Conservation (phyloP, 257 asterid species). For the Galeopsis tetrahit region DNA sequence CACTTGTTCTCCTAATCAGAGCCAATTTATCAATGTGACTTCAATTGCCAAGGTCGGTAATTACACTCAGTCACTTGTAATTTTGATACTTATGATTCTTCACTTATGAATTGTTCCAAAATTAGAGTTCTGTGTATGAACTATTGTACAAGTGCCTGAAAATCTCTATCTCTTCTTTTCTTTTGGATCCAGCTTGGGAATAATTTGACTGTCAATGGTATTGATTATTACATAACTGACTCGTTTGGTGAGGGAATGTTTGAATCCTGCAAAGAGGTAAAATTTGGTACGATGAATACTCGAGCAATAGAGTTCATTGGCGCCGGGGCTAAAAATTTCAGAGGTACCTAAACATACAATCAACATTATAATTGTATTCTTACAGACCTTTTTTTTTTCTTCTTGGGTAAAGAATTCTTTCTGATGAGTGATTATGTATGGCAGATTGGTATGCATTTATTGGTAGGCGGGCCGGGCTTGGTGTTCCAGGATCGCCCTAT, state of each 20-base stretch:
- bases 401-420: conserved; percentile 23
- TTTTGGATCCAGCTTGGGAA: conserved; percentile 56
- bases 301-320: conserved; percentile 97
- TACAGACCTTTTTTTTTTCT: background rate
- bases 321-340: conserved; percentile 88
- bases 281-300: conserved; percentile 94
- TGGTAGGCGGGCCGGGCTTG: conserved; percentile 72
- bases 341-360: conserved; percentile 50
- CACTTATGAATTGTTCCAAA: background rate
- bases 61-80: conserved; percentile 28
- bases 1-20: conserved; percentile 96
- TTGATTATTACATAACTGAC: conserved; percentile 75
- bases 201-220: conserved; percentile 78
- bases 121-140: background rate
- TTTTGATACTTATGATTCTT: background rate
- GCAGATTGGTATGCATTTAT: conserved; percentile 93
- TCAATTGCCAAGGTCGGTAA: conserved; percentile 69
- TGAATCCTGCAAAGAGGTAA: conserved; percentile 98
- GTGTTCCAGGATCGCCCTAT: conserved; percentile 90
- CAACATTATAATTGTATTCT: conserved; percentile 9
- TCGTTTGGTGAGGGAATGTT: conserved; percentile 78
- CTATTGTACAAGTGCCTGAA: background rate
- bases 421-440: conserved; percentile 42
- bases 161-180: conserved; percentile 17
- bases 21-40: conserved; percentile 94